A percentile compares a stretch with the other conserved stretches of the same genome.
These are phyloP conservation scores for Globisporangium megalacanthum DNA, from an alignment of 352 stramenopile genomes.

Conservation along the genomic window DNA sequence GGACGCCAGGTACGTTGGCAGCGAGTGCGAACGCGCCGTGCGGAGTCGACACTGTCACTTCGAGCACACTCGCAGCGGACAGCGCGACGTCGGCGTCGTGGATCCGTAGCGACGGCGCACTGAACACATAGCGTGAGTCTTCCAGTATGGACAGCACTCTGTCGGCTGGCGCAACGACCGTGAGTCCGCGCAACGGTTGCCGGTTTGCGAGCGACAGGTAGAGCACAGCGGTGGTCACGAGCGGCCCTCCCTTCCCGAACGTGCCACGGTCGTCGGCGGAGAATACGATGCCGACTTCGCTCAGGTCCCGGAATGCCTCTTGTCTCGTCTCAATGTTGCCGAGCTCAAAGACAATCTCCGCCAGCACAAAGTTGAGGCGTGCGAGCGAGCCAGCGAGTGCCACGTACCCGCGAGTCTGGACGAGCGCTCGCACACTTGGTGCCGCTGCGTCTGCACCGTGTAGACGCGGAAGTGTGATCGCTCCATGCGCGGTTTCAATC, in stretches of 20 bases:
- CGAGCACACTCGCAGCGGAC: slow-evolving; percentile 20
- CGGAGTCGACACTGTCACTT: slow-evolving; percentile 21
- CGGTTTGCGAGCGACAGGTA: slow-evolving; percentile 14
- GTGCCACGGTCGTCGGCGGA: slow-evolving; percentile 53
- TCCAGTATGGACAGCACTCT: slow-evolving; percentile 31
- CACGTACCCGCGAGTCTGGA: slow-evolving; percentile 20
- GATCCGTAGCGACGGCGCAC: slow-evolving; percentile 9
- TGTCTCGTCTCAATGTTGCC: slow-evolving; percentile 18
- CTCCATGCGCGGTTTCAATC: slow-evolving; percentile 35
- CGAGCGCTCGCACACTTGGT: not conserved
- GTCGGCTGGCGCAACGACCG: slow-evolving; percentile 8
- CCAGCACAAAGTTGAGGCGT: slow-evolving; percentile 37
- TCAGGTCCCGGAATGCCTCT: slow-evolving; percentile 4
- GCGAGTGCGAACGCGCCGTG: slow-evolving; percentile 26
- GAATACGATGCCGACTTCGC: slow-evolving; percentile 38
- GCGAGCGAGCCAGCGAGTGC: slow-evolving; percentile 25
- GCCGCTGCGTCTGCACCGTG: slow-evolving; percentile 1
- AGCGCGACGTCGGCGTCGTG: slow-evolving; percentile 19
- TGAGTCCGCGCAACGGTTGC: not conserved
- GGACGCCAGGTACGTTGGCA: slow-evolving; percentile 15
- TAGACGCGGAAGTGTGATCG: slow-evolving; percentile 29
- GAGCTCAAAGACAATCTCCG: slow-evolving; percentile 42
- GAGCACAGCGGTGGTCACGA: slow-evolving; percentile 28
- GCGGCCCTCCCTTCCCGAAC: slow-evolving; percentile 42
- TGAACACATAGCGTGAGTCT: slow-evolving; percentile 31